Evolutionary conservation across 2,329 filamentous ascomycete genomes (phyloP), one percentile per base, ranked within the genome.

Genomic region (Eutypa lata): DNA sequence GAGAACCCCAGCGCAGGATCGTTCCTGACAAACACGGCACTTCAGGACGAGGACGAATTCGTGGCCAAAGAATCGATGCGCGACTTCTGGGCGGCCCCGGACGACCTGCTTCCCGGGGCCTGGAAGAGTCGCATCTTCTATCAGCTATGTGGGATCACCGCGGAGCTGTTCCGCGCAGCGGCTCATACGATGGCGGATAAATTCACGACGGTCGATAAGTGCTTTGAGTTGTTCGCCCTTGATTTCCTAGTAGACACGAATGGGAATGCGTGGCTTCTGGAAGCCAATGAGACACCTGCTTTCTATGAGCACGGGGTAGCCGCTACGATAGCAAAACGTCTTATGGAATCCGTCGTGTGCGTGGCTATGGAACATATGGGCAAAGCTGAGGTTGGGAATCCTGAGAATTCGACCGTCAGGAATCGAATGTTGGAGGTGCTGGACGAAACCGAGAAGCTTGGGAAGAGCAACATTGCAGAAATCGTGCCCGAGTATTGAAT

Each of bases 101-200:
- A 71, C 11, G 57, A 66, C n/a, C 5, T 71, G 6, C 59, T 71
- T 0, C 64, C 66, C 0, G 61, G 59, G 0, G 54, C 63, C 2
- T 72, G 70, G 71, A 73, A 73, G 52, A 47, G 50, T 1, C 47
- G 19, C 4, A 54, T 70, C 2, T 73, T 71, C n/a, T 52, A 66
- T 0, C 70, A 73, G 54, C 63, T 71, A 3, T 71, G 71, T 40
- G 50, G 55, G 1, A 58, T 72, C 8, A 67, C 69, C 0, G 61
- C 59, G 1, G 71, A 73, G 46, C 19, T 72, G 3, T 67, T 73
- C 28, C 61, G 60, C 1, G 71, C 66, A 0, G 70, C 71, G 2
- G 68, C 61, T 0, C 61, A 72, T 13, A 71, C 68, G 1, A 72
- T 73, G 71, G 67, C 67, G 0, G 70, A 72, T 53, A 71, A 70